Percentiles rank a stretch among this genome's conserved stretches.
These are phyloP conservation scores for Drosera capensis DNA, from an alignment of 148 eudicot genomes.

Conservation along the genomic window DNA sequence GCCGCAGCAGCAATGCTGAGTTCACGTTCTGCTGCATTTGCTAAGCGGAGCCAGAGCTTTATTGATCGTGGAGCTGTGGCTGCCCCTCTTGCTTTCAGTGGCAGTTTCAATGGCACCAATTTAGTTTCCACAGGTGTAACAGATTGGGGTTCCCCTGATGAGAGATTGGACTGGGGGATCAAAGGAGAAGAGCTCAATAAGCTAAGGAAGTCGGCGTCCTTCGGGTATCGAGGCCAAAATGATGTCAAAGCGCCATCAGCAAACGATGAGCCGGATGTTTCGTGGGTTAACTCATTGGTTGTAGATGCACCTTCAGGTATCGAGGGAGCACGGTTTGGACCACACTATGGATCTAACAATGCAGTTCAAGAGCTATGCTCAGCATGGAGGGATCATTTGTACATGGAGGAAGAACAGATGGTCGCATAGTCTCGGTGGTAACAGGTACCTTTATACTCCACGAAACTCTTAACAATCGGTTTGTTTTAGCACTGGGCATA, in stretches of 20 bases:
- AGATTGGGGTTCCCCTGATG: constrained; percentile 58
- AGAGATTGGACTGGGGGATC: constrained; percentile 69
- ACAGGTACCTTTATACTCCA: too few relatives aligned
- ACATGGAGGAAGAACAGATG: constrained; percentile 73
- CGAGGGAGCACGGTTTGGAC: constrained; percentile 15
- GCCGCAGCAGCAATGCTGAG: constrained; percentile 63
- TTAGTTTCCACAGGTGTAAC: constrained; percentile 18
- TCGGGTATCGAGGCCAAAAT: constrained; percentile 35
- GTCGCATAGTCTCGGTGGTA: too few relatives aligned
- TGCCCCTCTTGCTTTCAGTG: constrained; percentile 7
- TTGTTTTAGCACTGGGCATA: too few relatives aligned
- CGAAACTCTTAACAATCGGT: too few relatives aligned
- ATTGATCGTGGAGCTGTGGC: constrained; percentile 34
- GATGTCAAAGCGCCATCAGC: constrained; percentile 7
- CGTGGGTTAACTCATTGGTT: constrained; percentile 84
- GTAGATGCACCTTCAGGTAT: constrained; percentile 33
- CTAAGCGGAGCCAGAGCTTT: constrained; percentile 70
- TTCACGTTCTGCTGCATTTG: constrained; percentile 56
- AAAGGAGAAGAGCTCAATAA: constrained; percentile 47
- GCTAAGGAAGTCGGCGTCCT: constrained; percentile 78
- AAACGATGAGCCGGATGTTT: constrained; percentile 61
- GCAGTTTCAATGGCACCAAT: background rate
- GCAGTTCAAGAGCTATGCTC: constrained; percentile 21
- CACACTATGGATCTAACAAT: constrained; percentile 9
- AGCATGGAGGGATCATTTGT: constrained; percentile 72